Conservation (phyloP, 257 asterid genomes). For the Salvia splendens region DNA sequence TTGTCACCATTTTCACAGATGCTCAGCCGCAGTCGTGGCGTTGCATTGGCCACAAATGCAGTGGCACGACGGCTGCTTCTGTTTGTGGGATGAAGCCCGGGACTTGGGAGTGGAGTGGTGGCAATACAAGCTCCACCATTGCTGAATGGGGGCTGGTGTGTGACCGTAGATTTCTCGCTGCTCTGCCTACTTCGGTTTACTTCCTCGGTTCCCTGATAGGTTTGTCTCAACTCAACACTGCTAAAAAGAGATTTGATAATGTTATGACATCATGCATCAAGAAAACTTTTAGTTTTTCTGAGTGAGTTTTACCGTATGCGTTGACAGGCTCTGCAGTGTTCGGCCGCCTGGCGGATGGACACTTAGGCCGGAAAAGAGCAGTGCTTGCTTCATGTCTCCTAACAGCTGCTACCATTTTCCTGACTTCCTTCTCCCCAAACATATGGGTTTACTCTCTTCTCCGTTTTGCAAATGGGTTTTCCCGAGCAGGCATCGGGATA, state of each 20-base stretch:
- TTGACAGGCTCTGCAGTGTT: slow-evolving; percentile 51
- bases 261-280: not conserved
- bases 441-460: slow-evolving; percentile 57
- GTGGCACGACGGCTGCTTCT: slow-evolving; percentile 28
- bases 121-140: slow-evolving; percentile 51
- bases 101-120: slow-evolving; percentile 64
- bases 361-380: slow-evolving; percentile 53
- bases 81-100: slow-evolving; percentile 56
- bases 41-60: slow-evolving; percentile 41
- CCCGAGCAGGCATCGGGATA: slow-evolving; percentile 64
- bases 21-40: slow-evolving; percentile 58
- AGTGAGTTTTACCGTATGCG: not conserved
- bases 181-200: slow-evolving; percentile 62
- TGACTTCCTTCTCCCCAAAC: slow-evolving; percentile 58
- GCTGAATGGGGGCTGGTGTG: slow-evolving; percentile 68
- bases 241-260: not conserved
- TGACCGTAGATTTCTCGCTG: slow-evolving; percentile 59
- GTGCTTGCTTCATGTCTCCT: slow-evolving; percentile 55
- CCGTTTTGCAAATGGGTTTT: slow-evolving; percentile 57
- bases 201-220: slow-evolving; percentile 66
- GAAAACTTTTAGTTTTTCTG: not conserved
- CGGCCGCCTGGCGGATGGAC: slow-evolving; percentile 48
- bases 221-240: slow-evolving; percentile 21
- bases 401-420: slow-evolving; percentile 49
- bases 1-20: slow-evolving; percentile 58